Base-by-base conservation (phyloP, 192 early-diverging fungal genomes). In the Funneliformis mosseae region DNA sequence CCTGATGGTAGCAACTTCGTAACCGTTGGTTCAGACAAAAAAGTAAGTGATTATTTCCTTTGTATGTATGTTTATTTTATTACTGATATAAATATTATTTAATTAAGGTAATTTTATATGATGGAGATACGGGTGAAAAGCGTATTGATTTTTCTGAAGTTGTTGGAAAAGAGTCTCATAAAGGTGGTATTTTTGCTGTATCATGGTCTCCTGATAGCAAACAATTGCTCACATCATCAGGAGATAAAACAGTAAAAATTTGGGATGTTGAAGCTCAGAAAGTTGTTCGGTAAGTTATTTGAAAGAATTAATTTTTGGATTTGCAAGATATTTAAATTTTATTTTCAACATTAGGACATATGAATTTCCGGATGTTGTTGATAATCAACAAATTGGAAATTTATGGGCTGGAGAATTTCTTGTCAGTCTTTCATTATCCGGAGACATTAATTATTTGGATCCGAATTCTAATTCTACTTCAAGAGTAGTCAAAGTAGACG, bases 341-440 rank as follows among this genome's bases (percentile, higher is more conserved):
- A 8, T 45, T 28, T 42, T 67, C 38, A 60, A 74, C 1, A 14
- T 61, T 76, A 90, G 85, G 21, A 93, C 90, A 4, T 90, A 92
- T 77, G 80, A 83, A 28, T 81, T 92, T 67, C 77, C 86, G 69
- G 66, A 76, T 9, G 81, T 79, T 25, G 64, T 93, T 62, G 92
- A 93, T 39, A 87, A 95, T 75, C 97, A 98, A 84, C 98, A 99
- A 86, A 93, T 99, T 27, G 98, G 98, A 69, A 94, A 93, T 77
- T 83, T 97, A 80, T 98, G 97, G 97, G 89, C 90, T 41, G 94
- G 92, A 48, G 83, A 90, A 68, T 80, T 91, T 72, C 79, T 98
- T 8, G 71, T 99, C 62, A 91, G 92, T 67, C 83, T 95, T 38
- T 96, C 96, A 14, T 86, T 97, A 21, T 93, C 89, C 18, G 98